These are phyloP conservation scores for Serendipita indica DNA, from an alignment of 768 basidiomycete genomes.

Conservation along the genomic window DNA sequence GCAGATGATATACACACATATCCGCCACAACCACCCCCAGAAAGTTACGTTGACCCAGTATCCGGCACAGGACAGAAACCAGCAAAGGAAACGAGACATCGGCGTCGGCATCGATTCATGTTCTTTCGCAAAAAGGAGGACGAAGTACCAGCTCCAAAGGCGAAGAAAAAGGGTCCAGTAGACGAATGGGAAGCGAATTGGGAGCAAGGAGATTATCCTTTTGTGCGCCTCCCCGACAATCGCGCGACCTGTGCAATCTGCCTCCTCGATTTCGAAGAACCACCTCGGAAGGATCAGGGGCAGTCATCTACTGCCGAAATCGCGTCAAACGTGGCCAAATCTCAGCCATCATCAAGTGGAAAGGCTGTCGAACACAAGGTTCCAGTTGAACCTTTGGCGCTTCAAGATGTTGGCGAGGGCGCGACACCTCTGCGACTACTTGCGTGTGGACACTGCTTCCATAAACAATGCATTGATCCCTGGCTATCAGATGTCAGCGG, in stretches of 20 bases:
- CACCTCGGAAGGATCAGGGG: slow-evolving; percentile 20
- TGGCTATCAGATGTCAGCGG: slow-evolving; percentile 79
- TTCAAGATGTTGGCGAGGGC: slow-evolving; percentile 61
- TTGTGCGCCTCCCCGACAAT: slow-evolving; percentile 67
- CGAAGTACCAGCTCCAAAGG: slow-evolving; percentile 9
- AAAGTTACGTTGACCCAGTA: neutral
- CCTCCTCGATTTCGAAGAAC: slow-evolving; percentile 72
- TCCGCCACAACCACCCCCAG: neutral
- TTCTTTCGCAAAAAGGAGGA: neutral
- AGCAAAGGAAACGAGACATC: neutral
- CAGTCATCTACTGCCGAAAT: slow-evolving; percentile 7
- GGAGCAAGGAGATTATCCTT: slow-evolving; percentile 64
- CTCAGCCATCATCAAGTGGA: neutral
- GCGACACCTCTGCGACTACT: slow-evolving; percentile 63
- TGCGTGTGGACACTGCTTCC: slow-evolving; percentile 77
- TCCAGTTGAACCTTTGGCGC: slow-evolving; percentile 24
- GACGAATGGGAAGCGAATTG: slow-evolving; percentile 58
- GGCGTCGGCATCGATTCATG: neutral
- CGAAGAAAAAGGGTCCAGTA: slow-evolving; percentile 19
- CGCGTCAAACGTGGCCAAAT: neutral
- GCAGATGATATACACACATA: neutral
- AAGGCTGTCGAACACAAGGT: neutral
- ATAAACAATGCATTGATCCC: slow-evolving; percentile 81
- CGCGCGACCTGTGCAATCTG: slow-evolving; percentile 77
- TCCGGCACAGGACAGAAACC: neutral